These are phyloP conservation scores for Bothriochloa decipiens DNA, from an alignment of 176 grass and related monocot species.

Conservation along the genomic window DNA sequence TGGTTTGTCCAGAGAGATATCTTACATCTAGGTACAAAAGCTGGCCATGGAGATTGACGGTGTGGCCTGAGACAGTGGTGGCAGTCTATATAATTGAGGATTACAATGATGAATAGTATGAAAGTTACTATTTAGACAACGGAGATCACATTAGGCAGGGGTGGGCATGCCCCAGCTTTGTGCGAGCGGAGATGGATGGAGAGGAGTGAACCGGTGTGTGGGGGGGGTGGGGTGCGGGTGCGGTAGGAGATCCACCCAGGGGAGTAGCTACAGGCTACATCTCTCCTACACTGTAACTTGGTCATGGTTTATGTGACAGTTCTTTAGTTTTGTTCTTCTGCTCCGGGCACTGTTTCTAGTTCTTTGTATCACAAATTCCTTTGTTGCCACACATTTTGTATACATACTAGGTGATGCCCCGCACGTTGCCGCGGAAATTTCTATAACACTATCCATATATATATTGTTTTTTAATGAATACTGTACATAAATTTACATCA, in stretches of 20 bases:
- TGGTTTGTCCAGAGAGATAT: not conserved
- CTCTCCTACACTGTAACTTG: not conserved
- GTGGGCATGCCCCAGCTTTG: not conserved
- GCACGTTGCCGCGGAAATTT: too few relatives aligned
- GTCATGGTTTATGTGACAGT: not conserved
- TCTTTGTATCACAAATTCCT: not conserved
- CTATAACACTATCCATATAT: too few relatives aligned
- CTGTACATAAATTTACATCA: too few relatives aligned
- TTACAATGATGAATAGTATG: not conserved
- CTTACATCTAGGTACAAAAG: not conserved
- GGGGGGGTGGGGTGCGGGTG: not conserved
- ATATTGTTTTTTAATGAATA: too few relatives aligned
- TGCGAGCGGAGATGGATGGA: not conserved
- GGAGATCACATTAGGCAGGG: not conserved
- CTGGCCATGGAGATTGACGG: not conserved
- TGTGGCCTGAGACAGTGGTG: not conserved
- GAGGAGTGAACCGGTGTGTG: not conserved
- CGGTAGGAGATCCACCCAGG: not conserved
- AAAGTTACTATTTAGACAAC: not conserved
- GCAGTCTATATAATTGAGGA: not conserved
- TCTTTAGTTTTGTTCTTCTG: not conserved
- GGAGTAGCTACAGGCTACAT: not conserved
- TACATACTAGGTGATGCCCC: too few relatives aligned
- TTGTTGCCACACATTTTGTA: constrained; percentile 9
- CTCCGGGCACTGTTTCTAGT: not conserved